Conservation (phyloP, 768 basidiomycete genomes). For the Boletus sp. region DNA sequence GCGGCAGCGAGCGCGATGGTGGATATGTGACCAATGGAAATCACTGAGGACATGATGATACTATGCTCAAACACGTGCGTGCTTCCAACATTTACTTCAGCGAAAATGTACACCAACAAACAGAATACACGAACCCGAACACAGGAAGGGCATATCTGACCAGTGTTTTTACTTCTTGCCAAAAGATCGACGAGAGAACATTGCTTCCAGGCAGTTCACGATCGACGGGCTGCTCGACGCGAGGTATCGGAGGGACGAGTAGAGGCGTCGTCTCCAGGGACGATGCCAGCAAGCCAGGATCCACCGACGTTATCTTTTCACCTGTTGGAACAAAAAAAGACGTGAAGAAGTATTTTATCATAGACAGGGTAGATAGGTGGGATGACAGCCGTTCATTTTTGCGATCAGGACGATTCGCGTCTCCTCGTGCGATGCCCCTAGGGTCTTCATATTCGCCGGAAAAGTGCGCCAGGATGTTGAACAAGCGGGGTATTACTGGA, state of each 20-base stretch:
- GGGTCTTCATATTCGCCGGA: slow-evolving; percentile 31
- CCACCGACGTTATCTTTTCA: not conserved
- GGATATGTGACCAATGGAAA: slow-evolving; percentile 91
- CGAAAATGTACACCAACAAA: not conserved
- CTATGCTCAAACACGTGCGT: slow-evolving; percentile 85
- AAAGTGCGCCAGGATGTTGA: slow-evolving; percentile 46
- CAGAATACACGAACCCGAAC: slow-evolving; percentile 53
- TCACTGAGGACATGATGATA: slow-evolving; percentile 77
- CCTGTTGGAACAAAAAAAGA: not conserved
- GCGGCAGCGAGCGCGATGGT: slow-evolving; percentile 87
- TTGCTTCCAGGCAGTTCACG: slow-evolving; percentile 27
- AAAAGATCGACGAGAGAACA: not conserved
- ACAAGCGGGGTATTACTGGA: not conserved
- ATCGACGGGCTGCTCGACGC: slow-evolving; percentile 41
- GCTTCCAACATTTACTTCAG: slow-evolving; percentile 25
- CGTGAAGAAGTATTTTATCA: slow-evolving; percentile 1
- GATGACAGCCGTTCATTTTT: not conserved
- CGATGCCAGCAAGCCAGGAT: not conserved
- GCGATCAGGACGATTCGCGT: slow-evolving; percentile 4
- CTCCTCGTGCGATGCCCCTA: slow-evolving; percentile 1
- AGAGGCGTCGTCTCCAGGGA: slow-evolving; percentile 57
- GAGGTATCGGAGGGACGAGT: slow-evolving; percentile 49
- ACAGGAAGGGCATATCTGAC: slow-evolving; percentile 70
- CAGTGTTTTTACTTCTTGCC: slow-evolving; percentile 39
- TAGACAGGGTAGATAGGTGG: not conserved